phyloP scores from a whole-genome alignment of 495 filamentous ascomycete genomes.

The Aspergillus panamensis region DNA sequence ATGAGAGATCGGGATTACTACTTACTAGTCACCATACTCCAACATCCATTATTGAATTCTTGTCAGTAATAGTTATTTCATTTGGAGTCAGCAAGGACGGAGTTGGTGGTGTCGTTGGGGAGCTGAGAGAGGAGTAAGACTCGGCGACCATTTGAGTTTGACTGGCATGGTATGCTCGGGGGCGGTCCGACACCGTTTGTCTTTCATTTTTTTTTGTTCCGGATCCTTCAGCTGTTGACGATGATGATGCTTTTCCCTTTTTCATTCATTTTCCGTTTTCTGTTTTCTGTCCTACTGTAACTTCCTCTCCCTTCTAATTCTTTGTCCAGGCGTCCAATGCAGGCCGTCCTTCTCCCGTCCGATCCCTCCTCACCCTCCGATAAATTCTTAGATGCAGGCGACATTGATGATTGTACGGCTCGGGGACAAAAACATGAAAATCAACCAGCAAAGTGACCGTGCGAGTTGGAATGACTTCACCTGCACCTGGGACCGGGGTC shows the following conservation, averaged over 20 bases:
- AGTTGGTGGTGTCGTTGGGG: too few species aligned
- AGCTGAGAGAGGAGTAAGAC: not conserved
- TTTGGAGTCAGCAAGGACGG: not conserved
- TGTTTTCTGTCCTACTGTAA: not conserved
- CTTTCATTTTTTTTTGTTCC: not conserved
- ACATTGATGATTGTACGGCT: not conserved
- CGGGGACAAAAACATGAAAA: not conserved
- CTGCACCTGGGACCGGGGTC: slow-evolving; percentile 12
- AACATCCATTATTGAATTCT: too few species aligned
- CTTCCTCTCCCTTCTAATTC: not conserved
- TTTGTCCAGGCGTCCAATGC: not conserved
- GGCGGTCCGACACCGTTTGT: not conserved
- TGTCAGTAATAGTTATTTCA: not conserved
- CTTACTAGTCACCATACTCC: not conserved
- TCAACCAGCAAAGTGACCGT: slow-evolving; percentile 7
- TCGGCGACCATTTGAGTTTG: not conserved
- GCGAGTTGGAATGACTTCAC: slow-evolving; percentile 12
- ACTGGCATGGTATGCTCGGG: not conserved
- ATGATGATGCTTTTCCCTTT: not conserved
- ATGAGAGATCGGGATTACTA: too few species aligned
- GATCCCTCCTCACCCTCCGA: not conserved
- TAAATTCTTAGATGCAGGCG: not conserved
- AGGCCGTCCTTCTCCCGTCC: not conserved
- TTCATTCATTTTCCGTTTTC: slow-evolving; percentile 2
- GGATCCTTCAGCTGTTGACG: not conserved